Evolutionary conservation across 2,329 filamentous ascomycete genomes (phyloP).

Genomic region (Teratosphaeria zuluensis): DNA sequence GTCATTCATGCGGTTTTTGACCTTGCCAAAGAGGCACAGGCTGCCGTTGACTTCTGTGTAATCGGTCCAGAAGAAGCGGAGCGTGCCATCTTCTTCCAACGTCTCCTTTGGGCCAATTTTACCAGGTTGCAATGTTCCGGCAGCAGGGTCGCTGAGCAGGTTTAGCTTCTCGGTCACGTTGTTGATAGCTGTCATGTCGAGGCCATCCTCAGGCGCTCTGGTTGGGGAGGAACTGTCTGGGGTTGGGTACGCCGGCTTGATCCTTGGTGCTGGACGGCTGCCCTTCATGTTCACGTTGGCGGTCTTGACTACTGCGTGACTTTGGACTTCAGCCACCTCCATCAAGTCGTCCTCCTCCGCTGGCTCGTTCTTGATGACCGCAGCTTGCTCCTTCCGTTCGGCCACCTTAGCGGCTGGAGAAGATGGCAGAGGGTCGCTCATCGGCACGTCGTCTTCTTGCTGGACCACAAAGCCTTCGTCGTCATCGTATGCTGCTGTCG

Average conservation of each 20-base stretch:
- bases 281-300: slow-evolving; percentile 78
- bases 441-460: slow-evolving; percentile 59
- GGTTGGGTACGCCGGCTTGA: slow-evolving; percentile 57
- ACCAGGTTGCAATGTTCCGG: slow-evolving; percentile 56
- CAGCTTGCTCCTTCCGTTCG: slow-evolving; percentile 46
- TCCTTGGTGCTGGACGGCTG: slow-evolving; percentile 65
- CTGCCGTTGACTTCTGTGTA: slow-evolving; percentile 88
- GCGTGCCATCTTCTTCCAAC: slow-evolving; percentile 84
- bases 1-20: slow-evolving; percentile 74
- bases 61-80: slow-evolving; percentile 95
- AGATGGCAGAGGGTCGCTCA: slow-evolving; percentile 67
- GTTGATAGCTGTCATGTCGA: slow-evolving; percentile 80
- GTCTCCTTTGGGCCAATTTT: slow-evolving; percentile 78
- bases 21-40: slow-evolving; percentile 90
- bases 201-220: slow-evolving; percentile 45
- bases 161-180: slow-evolving; percentile 78
- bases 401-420: slow-evolving; percentile 52
- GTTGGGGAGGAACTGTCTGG: slow-evolving; percentile 69
- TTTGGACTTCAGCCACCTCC: slow-evolving; percentile 71
- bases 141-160: slow-evolving; percentile 64
- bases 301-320: slow-evolving; percentile 50
- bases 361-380: slow-evolving; percentile 57
- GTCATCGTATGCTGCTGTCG: slow-evolving; percentile 34
- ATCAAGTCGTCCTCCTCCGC: slow-evolving; percentile 68
- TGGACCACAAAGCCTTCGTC: slow-evolving; percentile 46